These are phyloP conservation scores for Endoconidiophora laricicola DNA, from an alignment of 2,329 filamentous ascomycete genomes.

Conservation along the genomic window DNA sequence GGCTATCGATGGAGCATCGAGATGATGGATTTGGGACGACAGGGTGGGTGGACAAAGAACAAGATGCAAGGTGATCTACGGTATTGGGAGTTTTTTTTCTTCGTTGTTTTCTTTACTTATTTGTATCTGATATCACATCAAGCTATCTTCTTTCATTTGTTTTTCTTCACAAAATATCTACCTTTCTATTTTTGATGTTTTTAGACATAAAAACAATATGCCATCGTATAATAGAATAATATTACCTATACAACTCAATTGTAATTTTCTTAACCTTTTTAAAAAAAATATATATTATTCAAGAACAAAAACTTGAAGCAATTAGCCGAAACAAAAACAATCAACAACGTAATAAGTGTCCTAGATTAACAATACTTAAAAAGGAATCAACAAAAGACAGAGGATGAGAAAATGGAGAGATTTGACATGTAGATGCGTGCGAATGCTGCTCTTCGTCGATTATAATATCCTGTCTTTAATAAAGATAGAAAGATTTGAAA, in stretches of 20 bases:
- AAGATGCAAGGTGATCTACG: neutral
- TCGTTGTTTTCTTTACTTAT: neutral
- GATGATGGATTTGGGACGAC: conserved; percentile 2
- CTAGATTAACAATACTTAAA: neutral
- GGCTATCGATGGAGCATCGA: conserved; percentile 5
- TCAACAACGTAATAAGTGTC: no score
- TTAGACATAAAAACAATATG: neutral
- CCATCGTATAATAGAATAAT: neutral
- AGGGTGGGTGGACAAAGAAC: conserved; percentile 1
- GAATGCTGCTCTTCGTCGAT: no score
- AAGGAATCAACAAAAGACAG: neutral
- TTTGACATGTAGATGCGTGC: no score
- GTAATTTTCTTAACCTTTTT: no score
- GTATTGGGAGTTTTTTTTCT: neutral
- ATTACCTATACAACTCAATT: neutral
- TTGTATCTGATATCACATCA: neutral
- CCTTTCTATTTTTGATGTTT: neutral
- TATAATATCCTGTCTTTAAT: no score
- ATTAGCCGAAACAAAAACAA: neutral
- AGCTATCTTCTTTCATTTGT: neutral
- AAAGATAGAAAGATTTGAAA: neutral
- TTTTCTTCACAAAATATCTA: neutral
- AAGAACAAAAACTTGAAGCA: no score
- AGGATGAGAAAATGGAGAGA: neutral
- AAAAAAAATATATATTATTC: no score